These are phyloP conservation scores for Musa troglodytarum DNA, from an alignment of 176 grass and related monocot genomes.

Conservation along the genomic window DNA sequence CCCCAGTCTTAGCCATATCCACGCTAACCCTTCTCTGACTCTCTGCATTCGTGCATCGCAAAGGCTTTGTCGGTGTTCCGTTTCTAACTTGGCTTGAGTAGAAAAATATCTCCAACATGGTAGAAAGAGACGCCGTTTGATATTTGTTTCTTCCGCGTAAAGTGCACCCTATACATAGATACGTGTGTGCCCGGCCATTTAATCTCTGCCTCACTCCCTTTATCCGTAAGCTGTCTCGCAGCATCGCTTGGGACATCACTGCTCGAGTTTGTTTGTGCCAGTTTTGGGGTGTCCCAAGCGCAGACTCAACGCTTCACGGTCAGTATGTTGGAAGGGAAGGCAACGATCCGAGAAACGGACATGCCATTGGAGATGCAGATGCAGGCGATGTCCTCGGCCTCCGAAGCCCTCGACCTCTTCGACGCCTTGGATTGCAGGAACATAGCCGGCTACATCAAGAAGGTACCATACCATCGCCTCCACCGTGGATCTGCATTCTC, in stretches of 20 bases:
- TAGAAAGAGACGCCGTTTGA: not conserved
- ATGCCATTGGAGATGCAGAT: constrained; percentile 92
- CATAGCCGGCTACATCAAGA: constrained; percentile 86
- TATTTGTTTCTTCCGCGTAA: not conserved
- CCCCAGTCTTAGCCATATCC: too few relatives aligned
- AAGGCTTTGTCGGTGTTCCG: too few relatives aligned
- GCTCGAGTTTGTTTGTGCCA: not conserved
- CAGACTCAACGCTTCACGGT: not conserved
- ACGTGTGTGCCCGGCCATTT: too few relatives aligned
- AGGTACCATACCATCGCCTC: constrained; percentile 24
- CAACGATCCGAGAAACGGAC: constrained; percentile 90
- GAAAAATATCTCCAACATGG: not conserved
- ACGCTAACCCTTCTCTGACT: too few relatives aligned
- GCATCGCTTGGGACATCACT: not conserved
- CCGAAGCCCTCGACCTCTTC: constrained; percentile 80
- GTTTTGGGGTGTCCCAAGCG: not conserved
- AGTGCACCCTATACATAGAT: not conserved
- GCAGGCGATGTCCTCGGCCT: constrained; percentile 68
- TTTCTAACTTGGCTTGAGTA: not conserved
- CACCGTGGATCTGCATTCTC: not conserved
- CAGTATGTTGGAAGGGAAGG: constrained; percentile 89
- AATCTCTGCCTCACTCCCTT: constrained; percentile 3
- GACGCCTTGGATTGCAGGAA: constrained; percentile 73
- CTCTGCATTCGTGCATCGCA: too few relatives aligned
- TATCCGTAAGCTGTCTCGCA: not conserved